Base-by-base conservation (phyloP, 768 basidiomycete species). In the Suillus decipiens region DNA sequence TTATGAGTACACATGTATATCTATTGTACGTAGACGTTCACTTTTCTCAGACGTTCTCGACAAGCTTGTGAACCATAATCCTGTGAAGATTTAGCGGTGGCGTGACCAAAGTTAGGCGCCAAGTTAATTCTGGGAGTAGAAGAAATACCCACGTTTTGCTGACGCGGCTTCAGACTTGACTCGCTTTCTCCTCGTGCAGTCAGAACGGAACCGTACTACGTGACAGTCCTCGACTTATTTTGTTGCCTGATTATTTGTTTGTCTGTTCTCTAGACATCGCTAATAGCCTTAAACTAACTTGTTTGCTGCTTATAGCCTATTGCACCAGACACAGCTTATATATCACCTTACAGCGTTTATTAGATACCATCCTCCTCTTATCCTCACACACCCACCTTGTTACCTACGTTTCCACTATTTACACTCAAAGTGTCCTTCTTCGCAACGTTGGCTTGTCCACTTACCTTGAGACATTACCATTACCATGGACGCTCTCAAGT, bases 401-500 rank as follows among this genome's bases (percentile, higher is more conserved):
- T 66, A 45, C 64, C 65, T 64, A 41, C 56, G 59, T 61, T 67
- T 42, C 67, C 63, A 68, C 37, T 63, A 51, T 61, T 67, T 55
- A 57, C 59, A 59, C 50, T 60, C 53, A 57, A 57, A 57, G 56
- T 57, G 56, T 41, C 24, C 56, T 12, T 34, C 66, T 67, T 72
- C 67, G 73, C 76, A 78, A 64, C 78, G 69, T 79, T 80, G 79
- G 80, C 72, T 78, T 68, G 65, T 69, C 69, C 71, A 65, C 72
- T 71, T 60, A 70, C 65, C 15, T 68, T 62, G 2, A 17, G 58
- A 64, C 70, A 62, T 58, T 64, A 53, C 55, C 68, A 65, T 61
- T 64, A 67, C 64, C 73, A 92, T 93, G 90, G 90, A 93, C 80
- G 87, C 84, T 64, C 80, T 92, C 79, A 90, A 87, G 79, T 92